Evolutionary conservation across 352 stramenopile genomes (phyloP).

Genomic region (Pythium myriotylum): DNA sequence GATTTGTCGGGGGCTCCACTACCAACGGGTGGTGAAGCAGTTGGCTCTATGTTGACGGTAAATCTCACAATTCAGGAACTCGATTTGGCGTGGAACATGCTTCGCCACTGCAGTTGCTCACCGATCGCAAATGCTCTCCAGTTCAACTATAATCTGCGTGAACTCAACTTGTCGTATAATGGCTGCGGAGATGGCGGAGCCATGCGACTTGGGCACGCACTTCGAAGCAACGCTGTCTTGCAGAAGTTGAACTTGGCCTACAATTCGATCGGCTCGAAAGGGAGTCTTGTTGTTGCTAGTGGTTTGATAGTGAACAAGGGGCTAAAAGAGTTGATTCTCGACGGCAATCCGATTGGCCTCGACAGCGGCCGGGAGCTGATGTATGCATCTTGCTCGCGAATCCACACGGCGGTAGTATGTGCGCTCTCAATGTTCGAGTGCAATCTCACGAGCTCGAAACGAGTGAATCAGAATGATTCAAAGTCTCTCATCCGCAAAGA

Average conservation of each 20-base stretch:
- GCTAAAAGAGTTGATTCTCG: conserved; percentile 48
- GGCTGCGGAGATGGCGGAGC: conserved; percentile 56
- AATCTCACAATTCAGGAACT: conserved; percentile 74
- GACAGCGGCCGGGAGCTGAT: conserved; percentile 59
- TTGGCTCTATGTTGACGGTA: conserved; percentile 79
- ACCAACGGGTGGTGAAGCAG: conserved; percentile 67
- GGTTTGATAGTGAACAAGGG: conserved; percentile 52
- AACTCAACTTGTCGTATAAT: conserved; percentile 74
- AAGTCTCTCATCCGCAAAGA: background rate
- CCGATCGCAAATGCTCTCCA: conserved; percentile 56
- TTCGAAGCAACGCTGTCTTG: conserved; percentile 53
- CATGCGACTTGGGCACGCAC: conserved; percentile 54
- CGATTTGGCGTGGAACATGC: conserved; percentile 87
- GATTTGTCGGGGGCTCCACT: conserved; percentile 41
- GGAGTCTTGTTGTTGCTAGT: conserved; percentile 55
- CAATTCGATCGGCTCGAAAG: conserved; percentile 63
- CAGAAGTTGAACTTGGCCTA: conserved; percentile 55
- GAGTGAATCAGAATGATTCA: background rate
- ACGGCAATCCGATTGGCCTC: conserved; percentile 64
- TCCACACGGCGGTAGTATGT: conserved; percentile 30
- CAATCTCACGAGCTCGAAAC: conserved; percentile 35
- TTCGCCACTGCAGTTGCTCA: conserved; percentile 41
- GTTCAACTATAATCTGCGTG: conserved; percentile 65
- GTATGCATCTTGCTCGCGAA: conserved; percentile 49
- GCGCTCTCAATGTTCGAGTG: conserved; percentile 61